These are phyloP conservation scores for Gypsophila paniculata DNA, from an alignment of 179 eudicot species.

Conservation along the genomic window DNA sequence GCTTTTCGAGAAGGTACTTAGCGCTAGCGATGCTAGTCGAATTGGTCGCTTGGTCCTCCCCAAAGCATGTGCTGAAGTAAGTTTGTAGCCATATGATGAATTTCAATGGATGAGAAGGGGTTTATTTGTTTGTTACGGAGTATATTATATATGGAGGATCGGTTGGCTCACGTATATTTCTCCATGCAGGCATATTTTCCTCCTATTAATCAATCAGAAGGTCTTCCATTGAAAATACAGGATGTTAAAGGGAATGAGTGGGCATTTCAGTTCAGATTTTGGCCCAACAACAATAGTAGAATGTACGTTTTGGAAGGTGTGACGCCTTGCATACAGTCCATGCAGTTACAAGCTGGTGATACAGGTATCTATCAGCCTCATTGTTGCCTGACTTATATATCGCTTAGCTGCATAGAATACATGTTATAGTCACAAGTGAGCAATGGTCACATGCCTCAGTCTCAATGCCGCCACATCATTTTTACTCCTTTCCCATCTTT, in stretches of 20 bases:
- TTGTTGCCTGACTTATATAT: background rate
- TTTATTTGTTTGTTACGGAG: background rate
- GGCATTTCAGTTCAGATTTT: conserved; percentile 95
- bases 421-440: background rate
- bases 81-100: conserved; percentile 26
- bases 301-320: conserved; percentile 61
- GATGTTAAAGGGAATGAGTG: conserved; percentile 98
- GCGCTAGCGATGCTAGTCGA: conserved; percentile 99
- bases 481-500: background rate
- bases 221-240: conserved; percentile 89
- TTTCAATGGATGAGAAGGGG: background rate
- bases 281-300: conserved; percentile 81
- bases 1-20: conserved; percentile 85
- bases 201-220: conserved; percentile 91
- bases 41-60: conserved; percentile 98
- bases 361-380: conserved; percentile 34
- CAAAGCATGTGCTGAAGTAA: conserved; percentile 99
- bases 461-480: background rate
- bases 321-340: conserved; percentile 49
- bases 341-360: conserved; percentile 53
- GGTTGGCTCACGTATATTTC: conserved; percentile 20
- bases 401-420: too few relatives aligned
- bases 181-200: conserved; percentile 90
- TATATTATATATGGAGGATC: background rate
- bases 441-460: background rate